Evolutionary conservation across 257 asterid species (phyloP).

Genomic region (Galeopsis tetrahit): DNA sequence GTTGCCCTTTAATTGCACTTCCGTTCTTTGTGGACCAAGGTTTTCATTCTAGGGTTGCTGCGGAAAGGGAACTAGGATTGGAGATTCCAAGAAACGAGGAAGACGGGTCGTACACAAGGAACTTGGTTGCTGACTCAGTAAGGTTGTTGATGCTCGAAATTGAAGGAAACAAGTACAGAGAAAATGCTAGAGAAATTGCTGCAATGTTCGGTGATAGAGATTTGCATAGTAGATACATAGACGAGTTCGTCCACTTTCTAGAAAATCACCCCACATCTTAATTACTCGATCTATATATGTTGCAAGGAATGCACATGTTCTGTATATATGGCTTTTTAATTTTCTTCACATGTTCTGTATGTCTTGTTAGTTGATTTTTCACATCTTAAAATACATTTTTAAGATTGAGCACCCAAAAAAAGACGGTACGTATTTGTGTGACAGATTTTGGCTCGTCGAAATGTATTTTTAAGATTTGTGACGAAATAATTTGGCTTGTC

Average conservation of each 20-base stretch:
- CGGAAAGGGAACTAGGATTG: constrained; percentile 23
- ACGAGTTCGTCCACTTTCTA: constrained; percentile 28
- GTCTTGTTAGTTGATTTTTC: too few species aligned
- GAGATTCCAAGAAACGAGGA: constrained; percentile 39
- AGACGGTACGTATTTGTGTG: too few species aligned
- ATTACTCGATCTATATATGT: too few species aligned
- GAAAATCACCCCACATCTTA: constrained; percentile 24
- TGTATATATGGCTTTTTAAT: too few species aligned
- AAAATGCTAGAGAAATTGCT: constrained; percentile 33
- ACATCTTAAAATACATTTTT: too few species aligned
- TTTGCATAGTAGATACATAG: constrained; percentile 33
- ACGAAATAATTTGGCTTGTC: too few species aligned
- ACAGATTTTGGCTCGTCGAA: too few species aligned
- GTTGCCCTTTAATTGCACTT: constrained; percentile 38
- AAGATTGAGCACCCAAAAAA: too few species aligned
- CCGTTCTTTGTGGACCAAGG: constrained; percentile 49
- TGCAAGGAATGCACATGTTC: too few species aligned
- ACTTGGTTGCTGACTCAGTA: constrained; percentile 43
- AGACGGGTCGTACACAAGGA: constrained; percentile 36
- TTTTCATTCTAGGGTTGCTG: constrained; percentile 35
- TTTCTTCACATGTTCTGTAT: too few species aligned
- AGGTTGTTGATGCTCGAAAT: constrained; percentile 32
- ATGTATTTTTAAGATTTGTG: too few species aligned
- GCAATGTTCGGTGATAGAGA: constrained; percentile 32
- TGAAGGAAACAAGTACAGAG: constrained; percentile 29